Percentiles rank a stretch among this genome's conserved stretches.
phyloP scores from a whole-genome alignment of 345 rosid genomes.

The Mercurialis annua region DNA sequence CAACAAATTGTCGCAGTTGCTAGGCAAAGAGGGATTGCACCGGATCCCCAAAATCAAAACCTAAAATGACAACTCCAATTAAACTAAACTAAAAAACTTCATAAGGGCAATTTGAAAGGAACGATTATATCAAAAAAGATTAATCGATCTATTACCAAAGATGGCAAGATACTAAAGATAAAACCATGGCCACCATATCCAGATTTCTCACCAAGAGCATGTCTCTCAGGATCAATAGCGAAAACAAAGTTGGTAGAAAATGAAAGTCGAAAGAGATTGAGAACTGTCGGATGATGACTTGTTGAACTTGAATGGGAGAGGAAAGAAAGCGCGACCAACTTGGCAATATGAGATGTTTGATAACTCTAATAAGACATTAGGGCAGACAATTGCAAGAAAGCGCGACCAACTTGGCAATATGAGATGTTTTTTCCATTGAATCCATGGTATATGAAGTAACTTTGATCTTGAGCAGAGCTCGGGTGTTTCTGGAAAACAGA shows the following conservation, averaged over 20 bases:
- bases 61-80: too few species aligned
- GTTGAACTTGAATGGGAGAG: constrained; percentile 27
- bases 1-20: too few species aligned
- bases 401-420: too few species aligned
- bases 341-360: constrained; percentile 34
- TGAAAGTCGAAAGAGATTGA: constrained; percentile 15
- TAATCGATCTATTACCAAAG: too few species aligned
- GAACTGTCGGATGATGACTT: constrained; percentile 9
- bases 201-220: neutral
- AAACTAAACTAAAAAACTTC: too few species aligned
- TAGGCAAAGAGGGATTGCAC: too few species aligned
- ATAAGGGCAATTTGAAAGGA: too few species aligned
- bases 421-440: constrained; percentile 26
- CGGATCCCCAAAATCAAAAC: too few species aligned
- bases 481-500: neutral
- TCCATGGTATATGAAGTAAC: constrained; percentile 39
- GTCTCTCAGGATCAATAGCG: constrained; percentile 10
- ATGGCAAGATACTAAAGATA: constrained; percentile 20
- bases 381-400: constrained; percentile 30
- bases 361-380: constrained; percentile 44
- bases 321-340: constrained; percentile 42
- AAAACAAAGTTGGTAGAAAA: constrained; percentile 19
- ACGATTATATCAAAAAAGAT: too few species aligned
- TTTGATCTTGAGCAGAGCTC: constrained; percentile 21
- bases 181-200: constrained; percentile 19